Percentiles rank a stretch among this genome's conserved stretches.
These are phyloP conservation scores for Rhynchosporium secalis DNA, from an alignment of 2,329 filamentous ascomycete species.

Conservation along the genomic window DNA sequence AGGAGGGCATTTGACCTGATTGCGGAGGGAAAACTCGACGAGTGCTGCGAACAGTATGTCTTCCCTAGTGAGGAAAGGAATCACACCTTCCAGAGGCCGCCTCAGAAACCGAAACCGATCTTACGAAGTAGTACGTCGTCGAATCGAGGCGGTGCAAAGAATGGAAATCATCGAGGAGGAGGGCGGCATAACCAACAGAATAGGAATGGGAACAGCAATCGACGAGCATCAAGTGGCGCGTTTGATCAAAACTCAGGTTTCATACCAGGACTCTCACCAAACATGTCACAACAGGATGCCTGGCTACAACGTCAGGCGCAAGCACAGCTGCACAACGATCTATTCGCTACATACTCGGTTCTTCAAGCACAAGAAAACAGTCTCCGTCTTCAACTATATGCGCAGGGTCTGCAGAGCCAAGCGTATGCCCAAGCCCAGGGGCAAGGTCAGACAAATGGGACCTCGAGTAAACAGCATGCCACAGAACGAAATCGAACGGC, in stretches of 20 bases:
- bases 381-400: slow-evolving; percentile 48
- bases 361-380: slow-evolving; percentile 49
- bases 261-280: slow-evolving; percentile 28
- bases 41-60: slow-evolving; percentile 84
- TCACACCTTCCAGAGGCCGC: slow-evolving; percentile 54
- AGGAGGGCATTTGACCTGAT: slow-evolving; percentile 84
- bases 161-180: slow-evolving; percentile 31
- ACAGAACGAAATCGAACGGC: slow-evolving; percentile 58
- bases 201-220: slow-evolving; percentile 36
- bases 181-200: slow-evolving; percentile 33
- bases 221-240: slow-evolving; percentile 38
- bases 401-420: slow-evolving; percentile 44
- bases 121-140: slow-evolving; percentile 60
- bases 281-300: slow-evolving; percentile 35
- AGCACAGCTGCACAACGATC: slow-evolving; percentile 41
- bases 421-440: slow-evolving; percentile 46
- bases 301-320: slow-evolving; percentile 41
- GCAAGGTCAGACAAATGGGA: slow-evolving; percentile 39
- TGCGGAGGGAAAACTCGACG: slow-evolving; percentile 73
- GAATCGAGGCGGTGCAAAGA: slow-evolving; percentile 38
- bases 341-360: slow-evolving; percentile 41
- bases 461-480: slow-evolving; percentile 41
- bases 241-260: slow-evolving; percentile 36
- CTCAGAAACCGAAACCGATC: slow-evolving; percentile 52
- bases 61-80: slow-evolving; percentile 73